Conservation (phyloP, 352 stramenopile species). For the Pythium biforme region DNA sequence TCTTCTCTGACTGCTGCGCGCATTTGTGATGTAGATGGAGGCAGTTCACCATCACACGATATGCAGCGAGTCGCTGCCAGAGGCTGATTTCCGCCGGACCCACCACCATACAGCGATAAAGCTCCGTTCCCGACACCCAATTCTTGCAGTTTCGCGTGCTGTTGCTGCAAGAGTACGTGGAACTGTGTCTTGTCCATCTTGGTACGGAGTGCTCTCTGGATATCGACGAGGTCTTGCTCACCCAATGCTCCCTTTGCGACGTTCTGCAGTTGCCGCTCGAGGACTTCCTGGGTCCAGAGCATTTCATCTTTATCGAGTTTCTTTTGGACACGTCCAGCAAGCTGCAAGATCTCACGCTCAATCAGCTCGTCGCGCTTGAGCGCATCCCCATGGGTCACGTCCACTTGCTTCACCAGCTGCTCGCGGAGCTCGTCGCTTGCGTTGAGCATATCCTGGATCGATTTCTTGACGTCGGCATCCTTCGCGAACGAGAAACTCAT, state of each 20-base stretch:
- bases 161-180: constrained; percentile 47
- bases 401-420: constrained; percentile 46
- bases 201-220: constrained; percentile 48
- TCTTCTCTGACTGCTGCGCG: constrained; percentile 55
- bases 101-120: constrained; percentile 12
- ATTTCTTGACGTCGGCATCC: constrained; percentile 73
- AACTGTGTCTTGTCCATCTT: constrained; percentile 70
- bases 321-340: constrained; percentile 63
- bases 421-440: constrained; percentile 45
- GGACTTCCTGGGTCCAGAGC: constrained; percentile 69
- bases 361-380: constrained; percentile 50
- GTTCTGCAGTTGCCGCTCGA: constrained; percentile 62
- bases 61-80: constrained; percentile 61
- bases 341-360: constrained; percentile 57
- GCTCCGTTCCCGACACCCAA: constrained; percentile 18
- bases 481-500: constrained; percentile 65
- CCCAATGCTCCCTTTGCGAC: constrained; percentile 64
- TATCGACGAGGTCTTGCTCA: constrained; percentile 59
- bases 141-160: constrained; percentile 34
- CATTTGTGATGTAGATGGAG: constrained; percentile 63
- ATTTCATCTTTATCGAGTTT: constrained; percentile 79
- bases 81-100: constrained; percentile 23
- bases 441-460: constrained; percentile 59
- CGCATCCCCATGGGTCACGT: constrained; percentile 41
- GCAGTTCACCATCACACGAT: constrained; percentile 60